These are phyloP conservation scores for Stenogyne calaminthoides DNA, from an alignment of 305 asterid genomes.

Conservation along the genomic window DNA sequence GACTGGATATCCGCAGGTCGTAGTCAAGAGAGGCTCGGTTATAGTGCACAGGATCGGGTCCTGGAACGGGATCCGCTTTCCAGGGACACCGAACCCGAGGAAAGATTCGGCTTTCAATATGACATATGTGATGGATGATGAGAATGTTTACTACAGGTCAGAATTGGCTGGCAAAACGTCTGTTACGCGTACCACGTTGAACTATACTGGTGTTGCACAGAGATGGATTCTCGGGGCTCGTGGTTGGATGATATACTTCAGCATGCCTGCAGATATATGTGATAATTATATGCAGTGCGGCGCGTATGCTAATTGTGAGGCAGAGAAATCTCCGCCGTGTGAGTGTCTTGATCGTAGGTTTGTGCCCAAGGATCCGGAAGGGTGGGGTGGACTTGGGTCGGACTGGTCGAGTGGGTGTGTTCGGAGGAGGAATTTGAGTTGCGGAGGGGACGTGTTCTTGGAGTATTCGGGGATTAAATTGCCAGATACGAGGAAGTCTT, in stretches of 20 bases:
- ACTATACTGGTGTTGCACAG: constrained; percentile 23
- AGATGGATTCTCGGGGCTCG: constrained; percentile 22
- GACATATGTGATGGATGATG: not conserved
- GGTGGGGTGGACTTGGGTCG: constrained; percentile 29
- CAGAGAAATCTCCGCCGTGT: constrained; percentile 34
- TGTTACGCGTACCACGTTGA: constrained; percentile 15
- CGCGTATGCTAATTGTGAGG: constrained; percentile 33
- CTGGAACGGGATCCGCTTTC: constrained; percentile 27
- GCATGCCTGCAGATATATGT: constrained; percentile 30
- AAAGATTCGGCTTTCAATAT: constrained; percentile 4
- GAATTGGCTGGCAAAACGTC: not conserved
- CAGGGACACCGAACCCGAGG: not conserved
- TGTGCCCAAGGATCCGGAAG: constrained; percentile 22
- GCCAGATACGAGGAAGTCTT: constrained; percentile 29
- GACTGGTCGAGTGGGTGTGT: constrained; percentile 41
- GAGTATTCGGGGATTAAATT: constrained; percentile 31
- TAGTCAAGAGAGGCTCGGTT: not conserved
- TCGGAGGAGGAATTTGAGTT: constrained; percentile 34
- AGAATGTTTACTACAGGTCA: not conserved
- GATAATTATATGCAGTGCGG: constrained; percentile 40
- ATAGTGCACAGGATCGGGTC: constrained; percentile 23
- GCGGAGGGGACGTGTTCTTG: constrained; percentile 33
- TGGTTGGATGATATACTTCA: constrained; percentile 34
- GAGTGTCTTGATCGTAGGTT: constrained; percentile 31
- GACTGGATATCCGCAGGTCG: constrained; percentile 33